Evolutionary conservation across 2,329 filamentous ascomycete species (phyloP).

Genomic region (Ciborinia camelliae): DNA sequence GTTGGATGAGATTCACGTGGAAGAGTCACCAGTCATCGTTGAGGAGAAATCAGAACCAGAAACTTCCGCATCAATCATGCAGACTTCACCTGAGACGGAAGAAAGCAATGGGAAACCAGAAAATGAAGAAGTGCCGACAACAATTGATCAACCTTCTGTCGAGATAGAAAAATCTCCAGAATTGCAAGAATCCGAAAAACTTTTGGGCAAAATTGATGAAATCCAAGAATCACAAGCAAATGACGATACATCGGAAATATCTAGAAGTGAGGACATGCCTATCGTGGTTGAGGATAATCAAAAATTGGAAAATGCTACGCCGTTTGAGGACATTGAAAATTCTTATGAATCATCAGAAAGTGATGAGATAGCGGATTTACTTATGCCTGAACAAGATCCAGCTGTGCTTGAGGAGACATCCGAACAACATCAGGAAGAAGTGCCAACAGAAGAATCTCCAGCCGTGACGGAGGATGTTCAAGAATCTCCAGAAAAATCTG

Average conservation of each 20-base stretch:
- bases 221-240: background rate
- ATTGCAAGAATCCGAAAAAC: background rate
- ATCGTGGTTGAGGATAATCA: background rate
- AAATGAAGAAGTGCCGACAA: background rate
- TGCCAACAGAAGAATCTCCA: background rate
- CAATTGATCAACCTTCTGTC: background rate
- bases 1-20: background rate
- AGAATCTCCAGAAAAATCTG: background rate
- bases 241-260: background rate
- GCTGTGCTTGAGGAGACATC: too few relatives aligned
- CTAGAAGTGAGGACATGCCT: background rate
- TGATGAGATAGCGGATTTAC: conserved; percentile 8
- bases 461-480: background rate
- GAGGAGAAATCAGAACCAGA: background rate
- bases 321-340: background rate
- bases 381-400: conserved; percentile 9
- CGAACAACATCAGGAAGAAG: background rate
- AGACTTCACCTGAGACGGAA: background rate
- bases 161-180: background rate
- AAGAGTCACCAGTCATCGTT: background rate
- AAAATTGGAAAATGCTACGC: background rate
- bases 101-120: background rate
- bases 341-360: background rate
- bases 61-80: background rate
- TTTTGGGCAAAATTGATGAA: background rate